Evolutionary conservation across 2,329 filamentous ascomycete species (phyloP), one percentile per base, ranked within the genome.

Genomic region (Bertia moriformis): DNA sequence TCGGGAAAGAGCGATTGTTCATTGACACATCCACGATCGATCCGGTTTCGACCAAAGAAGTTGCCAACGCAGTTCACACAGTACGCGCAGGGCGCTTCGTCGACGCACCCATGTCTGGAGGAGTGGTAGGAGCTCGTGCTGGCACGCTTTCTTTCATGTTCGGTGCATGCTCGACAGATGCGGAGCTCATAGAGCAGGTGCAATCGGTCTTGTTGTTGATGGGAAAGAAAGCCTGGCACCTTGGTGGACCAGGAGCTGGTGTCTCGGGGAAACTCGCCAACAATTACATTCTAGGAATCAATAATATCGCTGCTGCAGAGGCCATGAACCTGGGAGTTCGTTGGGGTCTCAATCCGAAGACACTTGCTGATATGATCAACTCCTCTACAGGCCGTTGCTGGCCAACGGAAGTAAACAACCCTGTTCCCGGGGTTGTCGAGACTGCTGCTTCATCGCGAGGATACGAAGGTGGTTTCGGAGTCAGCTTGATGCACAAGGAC

Each of bases 241-340:
- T 35, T 13, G 32, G 32, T 14, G 12, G 7, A 7, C 32, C 32
- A 13, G 78, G 78, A 2, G 66, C 77, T 3, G 80, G 80, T 0
- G 66, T 83, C 0, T 77, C 79, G 4, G 79, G 71, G 18, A 85
- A 85, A 54, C 63, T 83, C 13, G 77, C 78, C 40, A 85, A 85
- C 56, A 84, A 85, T 53, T 85, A 85, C 48, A 67, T 83, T 15
- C 59, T 81, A 15, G 78, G 78, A 3, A 69, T 83, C 45, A 81
- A 76, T 54, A 83, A 83, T 45, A 75, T 61, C 14, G 58, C 55
- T 1, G 55, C 54, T 0, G 52, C 53, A 2, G 57, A 60, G 45
- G 56, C 57, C 4, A 52, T 61, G 40, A 59, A 57, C 38, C 55
- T 61, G 15, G 58, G 58, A 19, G 49, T 58, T 18, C 58, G 53